Conservation (phyloP, 305 asterid species). For the Nicotiana rustica region DNA sequence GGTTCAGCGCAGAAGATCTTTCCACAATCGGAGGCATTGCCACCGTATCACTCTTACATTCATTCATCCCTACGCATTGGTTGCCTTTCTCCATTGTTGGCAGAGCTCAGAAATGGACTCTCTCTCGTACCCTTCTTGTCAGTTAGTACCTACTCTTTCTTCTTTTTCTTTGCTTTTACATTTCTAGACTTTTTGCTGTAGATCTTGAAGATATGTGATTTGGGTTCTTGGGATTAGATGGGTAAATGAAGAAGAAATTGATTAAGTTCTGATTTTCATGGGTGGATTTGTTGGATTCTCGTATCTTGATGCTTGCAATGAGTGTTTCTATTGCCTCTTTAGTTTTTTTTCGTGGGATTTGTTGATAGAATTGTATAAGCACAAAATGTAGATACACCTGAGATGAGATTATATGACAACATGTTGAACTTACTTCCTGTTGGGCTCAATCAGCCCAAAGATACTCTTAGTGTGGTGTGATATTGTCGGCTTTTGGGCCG, state of each 20-base stretch:
- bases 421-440: neutral
- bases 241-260: neutral
- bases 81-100: constrained; percentile 97
- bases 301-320: neutral
- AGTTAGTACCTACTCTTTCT: constrained; percentile 57
- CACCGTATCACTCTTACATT: constrained; percentile 88
- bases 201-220: constrained; percentile 23
- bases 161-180: neutral
- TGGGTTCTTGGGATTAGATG: neutral
- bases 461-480: no score
- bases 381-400: neutral
- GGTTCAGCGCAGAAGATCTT: constrained; percentile 77
- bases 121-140: constrained; percentile 87
- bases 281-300: neutral
- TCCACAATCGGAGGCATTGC: constrained; percentile 96
- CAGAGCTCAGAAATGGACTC: constrained; percentile 98
- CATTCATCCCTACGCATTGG: constrained; percentile 98
- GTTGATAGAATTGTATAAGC: neutral
- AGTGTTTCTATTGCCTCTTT: neutral
- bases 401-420: neutral
- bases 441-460: no score
- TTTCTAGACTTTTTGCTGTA: constrained; percentile 6
- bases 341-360: neutral
- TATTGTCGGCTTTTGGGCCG: no score
- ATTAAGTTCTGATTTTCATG: neutral